Evolutionary conservation across 495 filamentous ascomycete species (phyloP).

Genomic region (Aspergillus nidulans): DNA sequence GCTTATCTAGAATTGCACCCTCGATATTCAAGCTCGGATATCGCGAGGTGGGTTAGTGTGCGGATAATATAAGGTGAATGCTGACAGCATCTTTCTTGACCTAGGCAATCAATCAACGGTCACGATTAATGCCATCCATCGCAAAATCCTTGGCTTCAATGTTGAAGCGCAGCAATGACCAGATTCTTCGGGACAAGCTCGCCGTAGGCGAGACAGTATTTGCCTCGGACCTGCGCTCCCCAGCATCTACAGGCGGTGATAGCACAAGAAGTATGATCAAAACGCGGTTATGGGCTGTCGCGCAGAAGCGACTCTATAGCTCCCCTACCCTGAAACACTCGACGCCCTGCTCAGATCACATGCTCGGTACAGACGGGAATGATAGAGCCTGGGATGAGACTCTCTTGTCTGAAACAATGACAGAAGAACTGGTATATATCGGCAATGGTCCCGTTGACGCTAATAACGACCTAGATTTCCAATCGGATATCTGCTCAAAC

Average conservation of each 20-base stretch:
- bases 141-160: slow-evolving; percentile 32
- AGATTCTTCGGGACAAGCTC: slow-evolving; percentile 12
- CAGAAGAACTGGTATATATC: not conserved
- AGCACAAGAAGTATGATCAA: slow-evolving; percentile 14
- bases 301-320: slow-evolving; percentile 23
- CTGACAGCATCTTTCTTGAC: not conserved
- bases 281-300: slow-evolving; percentile 26
- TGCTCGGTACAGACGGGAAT: not conserved
- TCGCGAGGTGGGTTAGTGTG: slow-evolving; percentile 26
- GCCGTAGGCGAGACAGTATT: not conserved
- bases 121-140: slow-evolving; percentile 30
- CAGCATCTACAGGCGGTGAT: not conserved
- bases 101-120: slow-evolving; percentile 40
- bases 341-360: not conserved
- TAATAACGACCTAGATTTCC: not conserved
- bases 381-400: not conserved
- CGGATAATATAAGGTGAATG: not conserved
- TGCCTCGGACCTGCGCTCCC: not conserved
- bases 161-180: slow-evolving; percentile 18
- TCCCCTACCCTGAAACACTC: slow-evolving; percentile 5
- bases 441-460: not conserved
- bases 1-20: slow-evolving; percentile 28
- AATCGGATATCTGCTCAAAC: slow-evolving; percentile 1
- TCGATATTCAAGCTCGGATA: slow-evolving; percentile 34
- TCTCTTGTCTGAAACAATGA: not conserved